Percentiles rank a stretch among this genome's conserved stretches.
These are phyloP conservation scores for Fragilaria crotonensis DNA, from an alignment of 108 stramenopile genomes.

Conservation along the genomic window DNA sequence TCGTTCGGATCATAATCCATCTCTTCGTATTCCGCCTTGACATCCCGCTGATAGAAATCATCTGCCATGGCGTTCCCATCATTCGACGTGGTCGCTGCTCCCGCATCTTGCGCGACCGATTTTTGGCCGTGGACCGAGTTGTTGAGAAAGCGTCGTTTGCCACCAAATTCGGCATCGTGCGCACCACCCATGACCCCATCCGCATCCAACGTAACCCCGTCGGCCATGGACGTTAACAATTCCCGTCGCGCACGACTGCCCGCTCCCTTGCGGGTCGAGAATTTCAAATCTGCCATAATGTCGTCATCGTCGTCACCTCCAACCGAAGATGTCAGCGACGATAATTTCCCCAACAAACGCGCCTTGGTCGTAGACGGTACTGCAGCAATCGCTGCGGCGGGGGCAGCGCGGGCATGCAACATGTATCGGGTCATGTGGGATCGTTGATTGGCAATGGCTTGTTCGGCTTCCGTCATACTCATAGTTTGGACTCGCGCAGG, in stretches of 20 bases:
- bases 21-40: constrained; percentile 80
- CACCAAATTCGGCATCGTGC: constrained; percentile 74
- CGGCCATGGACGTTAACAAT: constrained; percentile 50
- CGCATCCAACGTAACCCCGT: constrained; percentile 62
- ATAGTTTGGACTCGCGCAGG: constrained; percentile 56
- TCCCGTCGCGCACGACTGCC: constrained; percentile 51
- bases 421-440: constrained; percentile 52
- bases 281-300: constrained; percentile 75
- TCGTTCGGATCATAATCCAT: constrained; percentile 86
- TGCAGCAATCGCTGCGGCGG: constrained; percentile 3
- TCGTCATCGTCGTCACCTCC: constrained; percentile 54
- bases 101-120: constrained; percentile 13
- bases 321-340: constrained; percentile 1
- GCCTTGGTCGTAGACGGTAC: constrained; percentile 7
- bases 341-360: constrained; percentile 52
- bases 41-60: constrained; percentile 82
- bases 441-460: constrained; percentile 69
- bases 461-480: constrained; percentile 70
- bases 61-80: constrained; percentile 83
- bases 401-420: constrained; percentile 51
- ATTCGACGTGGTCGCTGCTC: constrained; percentile 27
- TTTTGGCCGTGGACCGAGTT: constrained; percentile 14
- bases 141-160: constrained; percentile 54
- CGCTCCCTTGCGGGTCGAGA: constrained; percentile 47
- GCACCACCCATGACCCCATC: constrained; percentile 83